Evolutionary conservation across 169 alveolate species (phyloP), one percentile per base, ranked within the genome.

Genomic region (Ichthyophthirius multifiliis): DNA sequence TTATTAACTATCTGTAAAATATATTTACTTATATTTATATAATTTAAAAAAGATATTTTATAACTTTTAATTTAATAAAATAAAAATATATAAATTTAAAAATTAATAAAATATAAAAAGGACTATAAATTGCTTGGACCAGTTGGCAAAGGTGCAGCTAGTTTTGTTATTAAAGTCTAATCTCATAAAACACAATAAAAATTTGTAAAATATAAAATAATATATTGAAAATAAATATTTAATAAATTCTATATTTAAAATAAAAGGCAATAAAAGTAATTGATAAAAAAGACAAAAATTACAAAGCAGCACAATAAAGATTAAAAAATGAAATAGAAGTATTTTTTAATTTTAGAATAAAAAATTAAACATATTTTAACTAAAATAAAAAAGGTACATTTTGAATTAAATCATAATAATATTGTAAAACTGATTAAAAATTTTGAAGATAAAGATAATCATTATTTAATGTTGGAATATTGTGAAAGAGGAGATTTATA

Each of bases 391-490:
- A 10, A 64, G 41, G 63, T 87, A 2, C 89, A 87, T 43, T 16
- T 43, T 23, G 41, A 78, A 30, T 18, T 87, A 16, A 67, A 65
- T 31, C 92, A 89, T 81, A 82, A 89, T 23, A 90, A 89, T 76
- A 86, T 93, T 71, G 90, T 90, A 5, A 71, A 88, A 47, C 74
- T 90, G 64, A 80, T 82, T 74, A 91, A 92, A 13, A 82, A 73
- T 35, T 94, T 90, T 76, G 92, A 94, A 75, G 94, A 91, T 76
- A 55, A 75, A 32, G 89, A 83, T 63, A 81, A 89, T 62, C 82
- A 87, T 65, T 94, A 90, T 83, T 78, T 92, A 47, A 48, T 92
- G 12, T 86, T 93, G 71, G 97, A 94, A 86, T 89, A 43, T 88
- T 93, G 76, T 74, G 85, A 30, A 91, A 92, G 43, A 94, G 96